Evolutionary conservation across 2,329 filamentous ascomycete genomes (phyloP).

Genomic region (Ascochyta pisi): DNA sequence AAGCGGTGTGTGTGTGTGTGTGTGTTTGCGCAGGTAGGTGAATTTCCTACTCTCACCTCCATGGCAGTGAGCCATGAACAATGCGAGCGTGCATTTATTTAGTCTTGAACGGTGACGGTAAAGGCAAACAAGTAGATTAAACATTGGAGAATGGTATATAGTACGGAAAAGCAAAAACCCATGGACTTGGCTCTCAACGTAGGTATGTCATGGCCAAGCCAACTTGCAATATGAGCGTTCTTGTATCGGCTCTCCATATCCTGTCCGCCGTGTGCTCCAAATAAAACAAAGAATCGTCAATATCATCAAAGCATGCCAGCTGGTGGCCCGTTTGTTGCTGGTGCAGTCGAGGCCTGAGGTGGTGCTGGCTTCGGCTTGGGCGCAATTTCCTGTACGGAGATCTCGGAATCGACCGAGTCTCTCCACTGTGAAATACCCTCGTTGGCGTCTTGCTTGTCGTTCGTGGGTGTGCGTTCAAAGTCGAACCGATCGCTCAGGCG

Average conservation of each 20-base stretch:
- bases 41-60: background rate
- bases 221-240: background rate
- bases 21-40: too few species aligned
- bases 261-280: constrained; percentile 1
- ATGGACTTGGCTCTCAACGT: too few species aligned
- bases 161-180: background rate
- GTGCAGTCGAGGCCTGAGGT: constrained; percentile 4
- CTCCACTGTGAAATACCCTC: constrained; percentile 47
- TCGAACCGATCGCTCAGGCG: constrained; percentile 89
- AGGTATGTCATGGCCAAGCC: too few species aligned
- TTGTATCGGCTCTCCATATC: constrained; percentile 6
- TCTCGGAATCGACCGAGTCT: constrained; percentile 19
- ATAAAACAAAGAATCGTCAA: constrained; percentile 6
- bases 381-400: constrained; percentile 12
- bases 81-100: too few species aligned
- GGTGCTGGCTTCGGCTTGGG: constrained; percentile 9
- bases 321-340: constrained; percentile 6
- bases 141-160: constrained; percentile 23
- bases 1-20: background rate
- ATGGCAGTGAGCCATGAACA: background rate
- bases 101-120: background rate
- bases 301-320: constrained; percentile 18
- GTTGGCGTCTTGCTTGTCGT: constrained; percentile 39
- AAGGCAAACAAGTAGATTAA: constrained; percentile 15
- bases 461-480: constrained; percentile 67